Evolutionary conservation across 2,329 filamentous ascomycete genomes (phyloP).

Genomic region (Neobulgaria alba): DNA sequence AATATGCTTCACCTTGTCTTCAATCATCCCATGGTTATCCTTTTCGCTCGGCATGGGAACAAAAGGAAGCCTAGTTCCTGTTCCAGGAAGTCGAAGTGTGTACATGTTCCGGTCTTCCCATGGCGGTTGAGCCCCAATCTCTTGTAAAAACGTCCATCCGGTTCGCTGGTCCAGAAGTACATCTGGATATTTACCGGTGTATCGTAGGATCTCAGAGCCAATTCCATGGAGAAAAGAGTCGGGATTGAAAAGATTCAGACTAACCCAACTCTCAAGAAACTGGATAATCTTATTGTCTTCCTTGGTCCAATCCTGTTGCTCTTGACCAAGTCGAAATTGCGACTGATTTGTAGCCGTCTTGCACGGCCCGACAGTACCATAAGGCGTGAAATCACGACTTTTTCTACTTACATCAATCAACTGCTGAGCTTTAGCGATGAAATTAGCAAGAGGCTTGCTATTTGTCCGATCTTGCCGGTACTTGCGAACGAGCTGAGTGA

Average conservation of each 20-base stretch:
- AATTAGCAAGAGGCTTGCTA: neutral
- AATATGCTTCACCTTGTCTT: constrained; percentile 40
- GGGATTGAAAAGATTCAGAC: constrained; percentile 43
- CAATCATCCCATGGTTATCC: constrained; percentile 10
- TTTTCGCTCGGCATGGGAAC: neutral
- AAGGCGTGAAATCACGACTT: constrained; percentile 39
- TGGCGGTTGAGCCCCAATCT: constrained; percentile 61
- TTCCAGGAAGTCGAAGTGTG: constrained; percentile 44
- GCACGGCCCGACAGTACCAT: constrained; percentile 40
- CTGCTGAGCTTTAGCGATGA: constrained; percentile 40
- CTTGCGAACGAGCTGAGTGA: constrained; percentile 44
- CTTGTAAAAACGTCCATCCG: constrained; percentile 63
- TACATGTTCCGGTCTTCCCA: constrained; percentile 63
- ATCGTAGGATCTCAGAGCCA: constrained; percentile 56
- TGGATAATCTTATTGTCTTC: constrained; percentile 32
- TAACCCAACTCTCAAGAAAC: constrained; percentile 63
- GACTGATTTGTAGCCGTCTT: constrained; percentile 10
- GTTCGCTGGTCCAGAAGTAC: constrained; percentile 37
- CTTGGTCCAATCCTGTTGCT: constrained; percentile 8
- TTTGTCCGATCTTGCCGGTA: constrained; percentile 31
- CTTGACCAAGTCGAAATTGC: constrained; percentile 3
- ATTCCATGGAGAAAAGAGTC: constrained; percentile 48
- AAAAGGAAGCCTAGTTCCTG: constrained; percentile 26
- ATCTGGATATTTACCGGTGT: constrained; percentile 46
- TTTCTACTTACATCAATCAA: constrained; percentile 44